Percentiles rank a stretch among this genome's conserved stretches.
phyloP scores from a whole-genome alignment of 805 yeast genomes.

The Suhomyces emberorum region DNA sequence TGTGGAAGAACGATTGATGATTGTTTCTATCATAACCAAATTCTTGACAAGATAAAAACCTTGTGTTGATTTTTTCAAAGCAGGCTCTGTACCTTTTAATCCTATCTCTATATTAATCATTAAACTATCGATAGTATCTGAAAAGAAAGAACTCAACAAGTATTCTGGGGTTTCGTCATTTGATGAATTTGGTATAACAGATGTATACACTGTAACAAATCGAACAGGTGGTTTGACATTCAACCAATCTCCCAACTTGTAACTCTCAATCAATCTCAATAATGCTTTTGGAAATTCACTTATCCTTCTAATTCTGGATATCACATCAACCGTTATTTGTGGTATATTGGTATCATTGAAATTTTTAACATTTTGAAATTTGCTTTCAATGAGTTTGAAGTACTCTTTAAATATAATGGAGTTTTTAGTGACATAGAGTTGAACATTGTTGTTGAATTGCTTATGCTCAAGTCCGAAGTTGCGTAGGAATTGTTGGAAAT shows the following conservation, averaged over 20 bases:
- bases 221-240: conserved; percentile 54
- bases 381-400: conserved; percentile 51
- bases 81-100: conserved; percentile 38
- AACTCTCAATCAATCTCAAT: conserved; percentile 43
- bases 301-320: conserved; percentile 63
- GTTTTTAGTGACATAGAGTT: conserved; percentile 18
- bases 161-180: conserved; percentile 42
- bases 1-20: conserved; percentile 55
- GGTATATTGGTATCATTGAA: conserved; percentile 67
- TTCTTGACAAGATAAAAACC: conserved; percentile 75
- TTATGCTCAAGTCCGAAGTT: conserved; percentile 8
- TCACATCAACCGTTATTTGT: conserved; percentile 67
- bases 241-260: conserved; percentile 67
- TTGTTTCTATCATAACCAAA: conserved; percentile 69
- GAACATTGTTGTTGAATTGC: conserved; percentile 9
- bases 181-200: conserved; percentile 40
- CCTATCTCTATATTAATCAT: conserved; percentile 61
- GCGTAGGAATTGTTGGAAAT: conserved; percentile 19
- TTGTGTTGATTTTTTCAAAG: conserved; percentile 42
- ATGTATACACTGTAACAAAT: conserved; percentile 43
- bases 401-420: conserved; percentile 52
- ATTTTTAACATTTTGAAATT: conserved; percentile 43
- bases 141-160: conserved; percentile 60
- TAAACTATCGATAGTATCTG: conserved; percentile 77
- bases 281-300: conserved; percentile 60